Evolutionary conservation across 179 eudicot species (phyloP), one percentile per base, ranked within the genome.

Genomic region (Silene coronaria): DNA sequence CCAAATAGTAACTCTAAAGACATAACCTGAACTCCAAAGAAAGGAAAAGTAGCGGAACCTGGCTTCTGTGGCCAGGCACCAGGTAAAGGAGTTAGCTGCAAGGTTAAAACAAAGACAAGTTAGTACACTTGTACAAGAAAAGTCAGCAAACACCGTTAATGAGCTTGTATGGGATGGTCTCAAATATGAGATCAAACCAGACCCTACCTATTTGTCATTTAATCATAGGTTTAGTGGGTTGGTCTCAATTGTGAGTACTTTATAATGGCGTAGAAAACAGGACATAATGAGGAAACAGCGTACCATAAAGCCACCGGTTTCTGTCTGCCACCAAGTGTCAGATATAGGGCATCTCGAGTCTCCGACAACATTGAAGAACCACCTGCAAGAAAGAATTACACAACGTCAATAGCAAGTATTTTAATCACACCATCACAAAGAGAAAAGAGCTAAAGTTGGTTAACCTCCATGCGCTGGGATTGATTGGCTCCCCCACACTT

Each of bases 291-390:
- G 19, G 24, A 14, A 71, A 51, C 69, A 11, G 62, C 22, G 6
- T 82, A 93, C 99, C 99, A 95, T 87, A 83, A 95, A 92, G 65
- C 99, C 99, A 71, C 99, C 99, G 11, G 97, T 92, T 87, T 95
- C 99, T 67, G 99, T 95, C 83, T 95, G 99, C 99, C 99, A 95
- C 99, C 99, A 95, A 30, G 99, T 95, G 83, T 95, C 99, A 63
- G 95, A 89, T 75, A 95, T 95, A 62, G 97, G 99, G 78, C 99
- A 90, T 79, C 86, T 89, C 42, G 95, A 85, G 65, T 95, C 95
- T 70, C 99, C 99, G 73, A 95, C 93, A 45, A 90, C 86, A 82
- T 95, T 92, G 84, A 60, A 95, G 80, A 85, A 95, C 99, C 99
- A 95, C 85, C 99, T 95, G 85, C 74, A 74, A 73, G 17, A 45